Conservation (phyloP, 2,329 filamentous ascomycete genomes). For the Epichloe sylvatica region DNA sequence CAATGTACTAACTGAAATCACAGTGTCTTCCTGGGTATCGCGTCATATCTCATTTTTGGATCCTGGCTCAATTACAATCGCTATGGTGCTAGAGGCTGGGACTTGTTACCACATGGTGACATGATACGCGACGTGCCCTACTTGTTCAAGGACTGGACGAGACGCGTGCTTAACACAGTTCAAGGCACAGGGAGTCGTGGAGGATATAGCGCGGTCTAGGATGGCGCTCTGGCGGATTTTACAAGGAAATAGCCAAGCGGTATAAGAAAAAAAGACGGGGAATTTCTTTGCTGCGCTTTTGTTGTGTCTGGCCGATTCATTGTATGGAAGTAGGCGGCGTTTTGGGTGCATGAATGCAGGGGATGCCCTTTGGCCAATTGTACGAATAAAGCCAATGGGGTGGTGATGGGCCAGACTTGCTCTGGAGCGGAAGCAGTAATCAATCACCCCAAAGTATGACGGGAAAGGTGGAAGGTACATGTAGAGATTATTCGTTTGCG, state of each 20-base stretch:
- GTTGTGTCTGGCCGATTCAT: background rate
- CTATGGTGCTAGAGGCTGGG: conserved; percentile 89
- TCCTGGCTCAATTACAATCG: conserved; percentile 99
- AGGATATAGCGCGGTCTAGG: conserved; percentile 84
- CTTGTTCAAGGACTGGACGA: conserved; percentile 74
- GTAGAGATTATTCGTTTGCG: background rate
- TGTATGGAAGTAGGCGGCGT: conserved; percentile 9
- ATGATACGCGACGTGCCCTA: conserved; percentile 87
- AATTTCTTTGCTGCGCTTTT: background rate
- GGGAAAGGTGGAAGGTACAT: too few species aligned
- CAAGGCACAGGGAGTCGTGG: conserved; percentile 74
- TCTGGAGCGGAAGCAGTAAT: too few species aligned
- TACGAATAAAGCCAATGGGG: conserved; percentile 6
- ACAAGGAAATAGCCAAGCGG: background rate
- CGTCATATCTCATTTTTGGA: conserved; percentile 90
- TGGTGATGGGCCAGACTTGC: background rate
- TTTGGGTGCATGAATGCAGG: conserved; percentile 13
- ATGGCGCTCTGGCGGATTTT: background rate
- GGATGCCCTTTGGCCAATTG: conserved; percentile 13
- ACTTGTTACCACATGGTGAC: conserved; percentile 83
- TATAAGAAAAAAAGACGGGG: background rate
- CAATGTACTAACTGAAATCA: background rate
- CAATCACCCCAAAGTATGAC: too few species aligned
- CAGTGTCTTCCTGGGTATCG: conserved; percentile 71
- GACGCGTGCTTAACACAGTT: conserved; percentile 67